These are phyloP conservation scores for Clitocybe nebularis DNA, from an alignment of 1,284 basidiomycete genomes.

Conservation along the genomic window DNA sequence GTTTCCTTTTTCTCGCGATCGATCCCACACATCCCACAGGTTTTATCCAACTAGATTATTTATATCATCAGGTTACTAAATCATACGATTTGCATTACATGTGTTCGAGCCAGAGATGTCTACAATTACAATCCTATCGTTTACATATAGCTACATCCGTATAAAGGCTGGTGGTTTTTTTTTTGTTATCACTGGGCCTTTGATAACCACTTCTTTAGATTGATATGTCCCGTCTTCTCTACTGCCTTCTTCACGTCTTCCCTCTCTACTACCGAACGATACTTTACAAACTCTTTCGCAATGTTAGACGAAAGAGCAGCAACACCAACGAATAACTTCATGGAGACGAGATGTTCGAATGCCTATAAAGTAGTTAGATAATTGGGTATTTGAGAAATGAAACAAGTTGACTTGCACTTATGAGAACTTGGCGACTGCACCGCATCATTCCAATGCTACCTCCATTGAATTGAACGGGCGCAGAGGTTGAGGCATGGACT, in stretches of 20 bases:
- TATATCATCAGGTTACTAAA: no score
- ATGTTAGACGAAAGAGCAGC: constrained; percentile 42
- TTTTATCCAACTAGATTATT: no score
- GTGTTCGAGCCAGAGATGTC: no score
- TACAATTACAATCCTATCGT: no score
- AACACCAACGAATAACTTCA: constrained; percentile 48
- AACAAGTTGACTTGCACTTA: constrained; percentile 44
- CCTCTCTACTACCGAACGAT: constrained; percentile 56
- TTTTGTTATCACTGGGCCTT: constrained; percentile 48
- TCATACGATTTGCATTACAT: no score
- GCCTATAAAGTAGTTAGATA: constrained; percentile 38
- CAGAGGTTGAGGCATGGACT: constrained; percentile 60
- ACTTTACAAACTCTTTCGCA: constrained; percentile 62
- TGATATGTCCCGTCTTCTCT: constrained; percentile 64
- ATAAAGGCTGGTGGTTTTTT: no score
- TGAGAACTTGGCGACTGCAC: constrained; percentile 57
- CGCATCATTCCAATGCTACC: constrained; percentile 72
- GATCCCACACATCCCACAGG: no score
- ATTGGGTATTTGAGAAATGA: not conserved
- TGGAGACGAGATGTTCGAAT: constrained; percentile 59
- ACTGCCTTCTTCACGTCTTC: constrained; percentile 60
- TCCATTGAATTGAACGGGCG: constrained; percentile 70
- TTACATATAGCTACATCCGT: no score
- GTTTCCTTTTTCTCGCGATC: no score
- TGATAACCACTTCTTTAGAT: constrained; percentile 71